These are phyloP conservation scores for Actinomortierella ambigua DNA, from an alignment of 371 early-diverging fungal genomes.

Conservation along the genomic window DNA sequence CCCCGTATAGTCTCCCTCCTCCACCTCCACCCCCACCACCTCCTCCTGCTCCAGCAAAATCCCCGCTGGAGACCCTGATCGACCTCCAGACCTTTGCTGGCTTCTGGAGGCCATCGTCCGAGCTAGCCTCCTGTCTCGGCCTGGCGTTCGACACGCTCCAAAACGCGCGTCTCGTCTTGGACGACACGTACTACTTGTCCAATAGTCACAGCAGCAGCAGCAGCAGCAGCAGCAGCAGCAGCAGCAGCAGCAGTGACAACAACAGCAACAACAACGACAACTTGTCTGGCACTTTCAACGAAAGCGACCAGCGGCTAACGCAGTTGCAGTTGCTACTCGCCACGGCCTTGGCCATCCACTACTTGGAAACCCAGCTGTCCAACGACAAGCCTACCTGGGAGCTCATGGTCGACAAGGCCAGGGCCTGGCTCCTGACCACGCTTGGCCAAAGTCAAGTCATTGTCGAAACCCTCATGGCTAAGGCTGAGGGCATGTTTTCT, in stretches of 20 bases:
- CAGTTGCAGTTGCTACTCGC: no score
- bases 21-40: neutral
- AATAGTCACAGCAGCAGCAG: no score
- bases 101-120: conserved; percentile 10
- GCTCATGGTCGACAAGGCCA: conserved; percentile 11
- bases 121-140: conserved; percentile 3
- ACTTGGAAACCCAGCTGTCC: conserved; percentile 7
- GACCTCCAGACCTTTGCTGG: conserved; percentile 13
- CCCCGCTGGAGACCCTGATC: conserved; percentile 8
- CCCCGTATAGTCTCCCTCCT: neutral
- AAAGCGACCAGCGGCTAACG: no score
- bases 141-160: conserved; percentile 7
- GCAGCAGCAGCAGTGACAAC: no score
- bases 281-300: no score
- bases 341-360: conserved; percentile 9
- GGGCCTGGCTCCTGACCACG: conserved; percentile 4
- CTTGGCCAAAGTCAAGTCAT: conserved; percentile 4
- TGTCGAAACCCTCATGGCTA: conserved; percentile 6
- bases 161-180: conserved; percentile 3
- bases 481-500: conserved; percentile 7
- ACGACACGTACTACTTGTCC: neutral
- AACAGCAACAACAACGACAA: no score
- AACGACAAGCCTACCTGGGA: conserved; percentile 6
- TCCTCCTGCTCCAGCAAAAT: conserved; percentile 1
- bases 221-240: no score